Conservation (phyloP, 768 basidiomycete genomes). For the Tremella mesenterica region DNA sequence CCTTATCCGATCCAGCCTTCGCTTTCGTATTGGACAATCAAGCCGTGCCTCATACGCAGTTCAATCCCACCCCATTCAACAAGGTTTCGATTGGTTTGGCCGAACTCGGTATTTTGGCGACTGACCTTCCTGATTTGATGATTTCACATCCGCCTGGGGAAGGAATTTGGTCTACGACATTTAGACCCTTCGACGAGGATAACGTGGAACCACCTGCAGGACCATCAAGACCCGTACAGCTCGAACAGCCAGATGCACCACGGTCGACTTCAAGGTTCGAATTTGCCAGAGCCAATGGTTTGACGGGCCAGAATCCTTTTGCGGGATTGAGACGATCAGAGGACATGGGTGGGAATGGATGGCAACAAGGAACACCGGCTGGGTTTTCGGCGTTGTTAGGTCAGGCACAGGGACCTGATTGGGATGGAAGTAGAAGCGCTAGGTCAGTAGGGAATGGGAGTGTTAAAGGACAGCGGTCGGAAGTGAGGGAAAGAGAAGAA, state of each 20-base stretch:
- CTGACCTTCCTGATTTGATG: conserved; percentile 19
- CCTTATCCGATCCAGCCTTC: conserved; percentile 29
- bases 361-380: not conserved
- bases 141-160: conserved; percentile 2
- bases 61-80: conserved; percentile 26
- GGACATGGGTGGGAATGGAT: conserved; percentile 1
- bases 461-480: not conserved
- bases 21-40: conserved; percentile 23
- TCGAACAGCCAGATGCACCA: conserved; percentile 8
- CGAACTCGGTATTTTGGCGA: conserved; percentile 28
- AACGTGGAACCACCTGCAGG: conserved; percentile 3
- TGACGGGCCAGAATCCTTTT: conserved; percentile 28
- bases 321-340: conserved; percentile 4
- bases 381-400: not conserved
- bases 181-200: conserved; percentile 29
- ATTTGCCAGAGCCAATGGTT: conserved; percentile 24
- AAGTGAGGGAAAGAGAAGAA: conserved; percentile 13
- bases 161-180: conserved; percentile 10
- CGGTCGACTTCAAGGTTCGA: conserved; percentile 35
- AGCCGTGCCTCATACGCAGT: conserved; percentile 13
- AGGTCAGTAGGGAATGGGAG: not conserved
- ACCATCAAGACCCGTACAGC: conserved; percentile 1
- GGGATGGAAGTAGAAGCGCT: not conserved
- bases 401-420: not conserved
- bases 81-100: conserved; percentile 30